phyloP scores from a whole-genome alignment of 768 basidiomycete genomes.

The Termitomyces sp. region DNA sequence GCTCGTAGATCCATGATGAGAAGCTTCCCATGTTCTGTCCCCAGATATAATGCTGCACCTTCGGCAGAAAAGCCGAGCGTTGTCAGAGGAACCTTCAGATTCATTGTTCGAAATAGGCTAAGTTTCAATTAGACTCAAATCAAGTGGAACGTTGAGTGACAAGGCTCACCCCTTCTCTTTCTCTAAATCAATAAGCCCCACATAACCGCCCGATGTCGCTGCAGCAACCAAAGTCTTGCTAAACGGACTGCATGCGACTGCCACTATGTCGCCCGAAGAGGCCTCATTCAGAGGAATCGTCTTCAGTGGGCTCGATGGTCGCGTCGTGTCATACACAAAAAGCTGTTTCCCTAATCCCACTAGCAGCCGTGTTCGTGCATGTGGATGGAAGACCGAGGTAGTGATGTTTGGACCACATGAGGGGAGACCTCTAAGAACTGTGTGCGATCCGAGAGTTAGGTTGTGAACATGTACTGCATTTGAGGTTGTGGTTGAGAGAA shows the following conservation, averaged over 20 bases:
- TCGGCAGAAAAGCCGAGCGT: constrained; percentile 69
- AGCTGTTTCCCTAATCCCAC: constrained; percentile 53
- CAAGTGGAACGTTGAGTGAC: neutral
- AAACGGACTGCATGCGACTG: constrained; percentile 67
- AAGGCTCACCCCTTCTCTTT: constrained; percentile 66
- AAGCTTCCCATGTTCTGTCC: constrained; percentile 64
- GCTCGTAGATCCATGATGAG: constrained; percentile 62
- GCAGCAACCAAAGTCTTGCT: constrained; percentile 70
- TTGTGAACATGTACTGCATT: constrained; percentile 60
- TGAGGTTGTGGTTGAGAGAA: constrained; percentile 57
- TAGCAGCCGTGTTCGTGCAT: constrained; percentile 59
- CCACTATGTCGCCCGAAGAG: constrained; percentile 47
- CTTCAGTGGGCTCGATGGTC: constrained; percentile 56
- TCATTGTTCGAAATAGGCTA: constrained; percentile 61
- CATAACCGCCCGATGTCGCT: constrained; percentile 50
- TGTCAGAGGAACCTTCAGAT: constrained; percentile 52
- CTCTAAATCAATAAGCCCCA: constrained; percentile 68
- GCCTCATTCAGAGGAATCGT: constrained; percentile 45
- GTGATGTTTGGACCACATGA: constrained; percentile 34
- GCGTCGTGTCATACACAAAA: constrained; percentile 60
- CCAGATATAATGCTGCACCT: constrained; percentile 64
- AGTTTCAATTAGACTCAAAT: neutral
- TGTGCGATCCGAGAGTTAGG: constrained; percentile 51
- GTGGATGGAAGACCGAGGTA: constrained; percentile 61
- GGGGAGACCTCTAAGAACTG: constrained; percentile 54